These are phyloP conservation scores for Tylopilus subfusipes DNA, from an alignment of 768 basidiomycete species.

Conservation along the genomic window DNA sequence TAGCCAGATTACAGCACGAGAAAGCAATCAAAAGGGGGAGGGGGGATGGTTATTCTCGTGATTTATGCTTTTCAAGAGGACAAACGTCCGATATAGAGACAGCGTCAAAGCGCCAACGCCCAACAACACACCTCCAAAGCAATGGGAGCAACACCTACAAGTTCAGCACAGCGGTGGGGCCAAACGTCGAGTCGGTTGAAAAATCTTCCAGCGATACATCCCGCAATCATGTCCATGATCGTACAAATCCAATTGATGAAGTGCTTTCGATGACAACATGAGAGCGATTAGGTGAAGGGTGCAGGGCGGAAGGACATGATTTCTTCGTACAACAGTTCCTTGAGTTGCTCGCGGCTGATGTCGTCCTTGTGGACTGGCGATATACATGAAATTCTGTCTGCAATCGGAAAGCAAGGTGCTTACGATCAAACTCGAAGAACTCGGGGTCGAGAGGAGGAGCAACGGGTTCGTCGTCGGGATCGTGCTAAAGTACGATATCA, in stretches of 20 bases:
- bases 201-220: slow-evolving; percentile 7
- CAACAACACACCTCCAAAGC: background rate
- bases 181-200: background rate
- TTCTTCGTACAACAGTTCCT: slow-evolving; percentile 91
- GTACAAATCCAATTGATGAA: background rate
- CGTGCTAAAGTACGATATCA: slow-evolving; percentile 51
- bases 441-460: slow-evolving; percentile 93
- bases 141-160: background rate
- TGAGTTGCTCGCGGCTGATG: slow-evolving; percentile 92
- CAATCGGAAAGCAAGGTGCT: slow-evolving; percentile 29
- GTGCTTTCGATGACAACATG: background rate
- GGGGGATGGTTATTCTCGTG: background rate
- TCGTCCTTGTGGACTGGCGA: slow-evolving; percentile 93
- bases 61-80: background rate
- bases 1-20: slow-evolving; percentile 8
- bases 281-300: slow-evolving; percentile 39
- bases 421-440: slow-evolving; percentile 97
- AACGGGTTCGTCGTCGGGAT: slow-evolving; percentile 94
- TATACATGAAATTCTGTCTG: background rate
- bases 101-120: background rate
- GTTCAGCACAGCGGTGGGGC: background rate
- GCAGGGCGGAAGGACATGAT: slow-evolving; percentile 84
- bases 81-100: background rate
- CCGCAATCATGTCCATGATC: background rate
- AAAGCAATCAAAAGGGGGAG: background rate